Percentiles rank a stretch among this genome's conserved stretches.
Evolutionary conservation across 768 basidiomycete species (phyloP).

Genomic region (Termitomyces sp.): DNA sequence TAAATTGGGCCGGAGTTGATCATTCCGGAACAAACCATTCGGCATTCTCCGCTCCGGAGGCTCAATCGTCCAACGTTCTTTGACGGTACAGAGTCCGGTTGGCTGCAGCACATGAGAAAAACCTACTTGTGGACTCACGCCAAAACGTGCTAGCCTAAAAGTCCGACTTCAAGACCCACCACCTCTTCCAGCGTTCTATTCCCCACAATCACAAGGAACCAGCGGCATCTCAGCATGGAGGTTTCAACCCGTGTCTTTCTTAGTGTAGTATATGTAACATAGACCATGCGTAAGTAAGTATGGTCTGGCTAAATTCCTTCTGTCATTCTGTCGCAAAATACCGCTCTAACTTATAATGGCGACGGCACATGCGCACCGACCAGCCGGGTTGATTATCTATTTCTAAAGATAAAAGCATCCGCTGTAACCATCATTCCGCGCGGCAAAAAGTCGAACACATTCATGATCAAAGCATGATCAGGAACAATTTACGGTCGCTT

Average conservation of each 20-base stretch:
- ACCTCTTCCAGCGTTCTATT: background rate
- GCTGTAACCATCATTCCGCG: background rate
- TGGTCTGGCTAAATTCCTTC: background rate
- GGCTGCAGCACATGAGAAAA: background rate
- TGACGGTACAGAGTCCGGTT: background rate
- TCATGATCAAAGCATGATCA: background rate
- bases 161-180: background rate
- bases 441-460: background rate
- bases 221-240: background rate
- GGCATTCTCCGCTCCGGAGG: background rate
- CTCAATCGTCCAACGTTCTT: background rate
- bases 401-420: background rate
- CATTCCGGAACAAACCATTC: background rate
- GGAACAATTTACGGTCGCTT: background rate
- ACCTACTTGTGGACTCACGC: background rate
- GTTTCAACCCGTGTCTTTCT: background rate
- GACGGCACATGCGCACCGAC: background rate
- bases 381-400: background rate
- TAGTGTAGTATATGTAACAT: background rate
- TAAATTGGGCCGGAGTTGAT: background rate
- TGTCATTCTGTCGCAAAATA: background rate
- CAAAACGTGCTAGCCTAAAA: background rate
- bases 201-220: background rate
- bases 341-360: background rate
- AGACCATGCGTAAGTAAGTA: background rate